A percentile compares a stretch with the other conserved stretches of the same genome.
phyloP scores from a whole-genome alignment of 1,139 yeast species.

The Hyphopichia wangnamkhiaoensis region DNA sequence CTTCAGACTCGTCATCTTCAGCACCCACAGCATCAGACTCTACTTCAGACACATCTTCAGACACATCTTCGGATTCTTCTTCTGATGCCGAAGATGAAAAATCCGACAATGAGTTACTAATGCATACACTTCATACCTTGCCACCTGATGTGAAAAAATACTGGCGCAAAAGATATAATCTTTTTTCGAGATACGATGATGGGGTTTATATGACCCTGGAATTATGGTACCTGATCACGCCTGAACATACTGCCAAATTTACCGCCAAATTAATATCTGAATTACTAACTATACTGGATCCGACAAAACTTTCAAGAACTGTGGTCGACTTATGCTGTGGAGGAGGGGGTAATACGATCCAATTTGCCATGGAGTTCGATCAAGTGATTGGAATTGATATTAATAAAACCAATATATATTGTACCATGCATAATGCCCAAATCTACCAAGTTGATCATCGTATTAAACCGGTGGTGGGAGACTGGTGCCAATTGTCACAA shows the following conservation, averaged over 20 bases:
- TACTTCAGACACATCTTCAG: not conserved
- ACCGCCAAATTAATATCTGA: conserved; percentile 55
- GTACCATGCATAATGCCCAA: conserved; percentile 72
- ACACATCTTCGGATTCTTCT: not conserved
- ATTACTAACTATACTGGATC: conserved; percentile 17
- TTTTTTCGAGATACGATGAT: conserved; percentile 64
- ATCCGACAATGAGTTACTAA: conserved; percentile 37
- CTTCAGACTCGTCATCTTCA: not conserved
- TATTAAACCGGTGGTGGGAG: conserved; percentile 51
- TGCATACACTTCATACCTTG: conserved; percentile 41
- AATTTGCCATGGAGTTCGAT: conserved; percentile 64
- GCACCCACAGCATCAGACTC: not conserved
- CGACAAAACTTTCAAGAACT: conserved; percentile 34
- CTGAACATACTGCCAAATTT: conserved; percentile 70
- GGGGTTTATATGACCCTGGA: conserved; percentile 76
- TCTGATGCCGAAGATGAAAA: conserved; percentile 2
- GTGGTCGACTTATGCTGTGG: conserved; percentile 85
- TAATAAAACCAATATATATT: conserved; percentile 57
- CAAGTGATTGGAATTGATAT: conserved; percentile 69
- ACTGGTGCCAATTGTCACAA: conserved; percentile 51
- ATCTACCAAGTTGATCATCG: conserved; percentile 61
- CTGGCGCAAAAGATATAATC: conserved; percentile 58
- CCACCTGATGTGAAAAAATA: conserved; percentile 50
- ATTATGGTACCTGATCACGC: conserved; percentile 91
- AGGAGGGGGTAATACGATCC: conserved; percentile 93